Conservation (phyloP, 805 yeast species). For the Monosporozyma servazzii region DNA sequence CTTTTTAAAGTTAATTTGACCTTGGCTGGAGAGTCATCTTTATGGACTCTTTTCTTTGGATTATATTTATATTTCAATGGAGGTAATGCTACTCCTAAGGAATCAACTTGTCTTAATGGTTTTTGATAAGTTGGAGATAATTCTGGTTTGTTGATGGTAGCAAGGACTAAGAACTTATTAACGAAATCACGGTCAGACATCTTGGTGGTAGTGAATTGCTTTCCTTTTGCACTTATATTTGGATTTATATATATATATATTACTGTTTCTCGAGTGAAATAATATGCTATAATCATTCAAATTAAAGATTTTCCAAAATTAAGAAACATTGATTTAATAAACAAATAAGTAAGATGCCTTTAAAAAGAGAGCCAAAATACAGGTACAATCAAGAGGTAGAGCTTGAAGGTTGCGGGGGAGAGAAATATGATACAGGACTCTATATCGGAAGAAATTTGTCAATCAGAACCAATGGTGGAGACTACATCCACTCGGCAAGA, state of each 20-base stretch:
- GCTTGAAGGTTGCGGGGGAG: not conserved
- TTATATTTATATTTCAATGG: conserved; percentile 34
- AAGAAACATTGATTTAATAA: too few relatives aligned
- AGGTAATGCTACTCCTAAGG: conserved; percentile 42
- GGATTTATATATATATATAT: not conserved
- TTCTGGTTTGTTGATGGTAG: conserved; percentile 35
- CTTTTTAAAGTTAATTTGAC: conserved; percentile 44
- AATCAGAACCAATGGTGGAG: not conserved
- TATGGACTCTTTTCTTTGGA: conserved; percentile 12
- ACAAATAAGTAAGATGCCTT: too few relatives aligned
- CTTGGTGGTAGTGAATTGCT: not conserved
- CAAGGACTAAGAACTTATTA: conserved; percentile 39
- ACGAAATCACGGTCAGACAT: conserved; percentile 34
- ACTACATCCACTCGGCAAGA: not conserved
- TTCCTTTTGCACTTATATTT: not conserved
- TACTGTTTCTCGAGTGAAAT: not conserved
- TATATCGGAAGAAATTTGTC: not conserved
- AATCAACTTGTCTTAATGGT: conserved; percentile 27
- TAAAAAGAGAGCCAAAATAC: not conserved
- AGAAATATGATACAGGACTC: not conserved
- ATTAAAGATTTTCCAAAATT: too few relatives aligned
- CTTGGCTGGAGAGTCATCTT: not conserved
- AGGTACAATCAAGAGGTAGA: too few relatives aligned
- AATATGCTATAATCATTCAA: too few relatives aligned
- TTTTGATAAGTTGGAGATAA: conserved; percentile 22